Conservation (phyloP, 73 alveolate genomes). For the Paramecium sonneborni region DNA sequence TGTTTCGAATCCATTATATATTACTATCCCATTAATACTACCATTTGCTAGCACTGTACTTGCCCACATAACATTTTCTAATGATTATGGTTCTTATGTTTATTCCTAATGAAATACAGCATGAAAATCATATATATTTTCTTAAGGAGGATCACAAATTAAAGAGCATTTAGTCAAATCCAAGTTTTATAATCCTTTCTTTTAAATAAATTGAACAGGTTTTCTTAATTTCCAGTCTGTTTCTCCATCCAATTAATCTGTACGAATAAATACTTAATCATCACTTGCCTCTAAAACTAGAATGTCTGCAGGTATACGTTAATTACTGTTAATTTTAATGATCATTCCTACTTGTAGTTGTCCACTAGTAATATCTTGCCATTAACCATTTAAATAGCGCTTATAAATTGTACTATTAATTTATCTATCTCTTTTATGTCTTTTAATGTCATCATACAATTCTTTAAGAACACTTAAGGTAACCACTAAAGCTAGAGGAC, state of each 20-base stretch:
- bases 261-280: constrained; percentile 56
- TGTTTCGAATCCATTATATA: constrained; percentile 92
- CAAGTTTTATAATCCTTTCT: constrained; percentile 49
- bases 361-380: constrained; percentile 58
- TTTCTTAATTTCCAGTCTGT: constrained; percentile 98
- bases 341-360: constrained; percentile 80
- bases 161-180: neutral
- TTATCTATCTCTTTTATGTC: constrained; percentile 71
- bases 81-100: constrained; percentile 66
- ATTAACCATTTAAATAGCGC: constrained; percentile 63
- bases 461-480: constrained; percentile 81
- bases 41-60: constrained; percentile 91
- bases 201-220: constrained; percentile 46
- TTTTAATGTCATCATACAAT: constrained; percentile 80
- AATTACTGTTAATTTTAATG: constrained; percentile 76
- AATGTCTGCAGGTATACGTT: constrained; percentile 94
- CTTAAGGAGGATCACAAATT: constrained; percentile 66
- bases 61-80: constrained; percentile 92
- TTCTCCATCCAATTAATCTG: constrained; percentile 97
- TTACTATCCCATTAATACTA: constrained; percentile 82
- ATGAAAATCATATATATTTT: constrained; percentile 72
- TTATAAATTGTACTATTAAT: constrained; percentile 67
- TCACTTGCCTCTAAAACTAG: constrained; percentile 52
- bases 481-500: constrained; percentile 77
- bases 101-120: constrained; percentile 63